phyloP scores from a whole-genome alignment of 2,329 filamentous ascomycete species.

The Dactylellina leptospora region DNA sequence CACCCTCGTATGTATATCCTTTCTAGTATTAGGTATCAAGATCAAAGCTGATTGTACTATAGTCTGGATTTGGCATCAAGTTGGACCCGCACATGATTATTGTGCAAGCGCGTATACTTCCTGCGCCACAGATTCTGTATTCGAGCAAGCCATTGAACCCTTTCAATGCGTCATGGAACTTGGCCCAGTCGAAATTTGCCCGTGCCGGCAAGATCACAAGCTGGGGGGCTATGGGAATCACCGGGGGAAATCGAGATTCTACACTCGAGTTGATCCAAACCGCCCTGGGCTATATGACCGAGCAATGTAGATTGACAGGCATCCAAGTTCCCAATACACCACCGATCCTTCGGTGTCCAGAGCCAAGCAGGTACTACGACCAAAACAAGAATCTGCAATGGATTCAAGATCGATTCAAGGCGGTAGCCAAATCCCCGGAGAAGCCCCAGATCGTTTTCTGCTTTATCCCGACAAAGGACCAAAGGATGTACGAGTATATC shows the following conservation, averaged over 20 bases:
- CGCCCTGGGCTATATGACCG: slow-evolving; percentile 16
- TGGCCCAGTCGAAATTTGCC: slow-evolving; percentile 68
- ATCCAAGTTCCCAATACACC: slow-evolving; percentile 29
- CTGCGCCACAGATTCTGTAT: slow-evolving; percentile 71
- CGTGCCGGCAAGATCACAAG: slow-evolving; percentile 64
- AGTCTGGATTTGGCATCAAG: slow-evolving; percentile 70
- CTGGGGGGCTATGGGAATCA: slow-evolving; percentile 62
- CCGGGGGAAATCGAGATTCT: slow-evolving; percentile 34
- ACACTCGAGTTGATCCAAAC: slow-evolving; percentile 13
- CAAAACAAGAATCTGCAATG: slow-evolving; percentile 10
- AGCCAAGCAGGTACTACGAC: background rate
- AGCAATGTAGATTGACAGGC: slow-evolving; percentile 38
- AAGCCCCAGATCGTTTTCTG: slow-evolving; percentile 66
- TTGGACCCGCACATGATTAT: slow-evolving; percentile 72
- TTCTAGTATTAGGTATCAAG: background rate
- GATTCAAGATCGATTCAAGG: slow-evolving; percentile 30
- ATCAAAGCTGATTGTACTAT: slow-evolving; percentile 3
- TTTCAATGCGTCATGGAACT: slow-evolving; percentile 74
- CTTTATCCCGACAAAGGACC: slow-evolving; percentile 67
- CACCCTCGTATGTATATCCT: slow-evolving; percentile 52
- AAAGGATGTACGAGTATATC: slow-evolving; percentile 70
- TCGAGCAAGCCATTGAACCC: slow-evolving; percentile 59
- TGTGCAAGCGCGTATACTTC: slow-evolving; percentile 75
- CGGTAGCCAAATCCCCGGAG: slow-evolving; percentile 6
- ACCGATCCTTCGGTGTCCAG: slow-evolving; percentile 18